These are phyloP conservation scores for Aspergillus oerlinghausenensis DNA, from an alignment of 2,329 filamentous ascomycete species.

Conservation along the genomic window DNA sequence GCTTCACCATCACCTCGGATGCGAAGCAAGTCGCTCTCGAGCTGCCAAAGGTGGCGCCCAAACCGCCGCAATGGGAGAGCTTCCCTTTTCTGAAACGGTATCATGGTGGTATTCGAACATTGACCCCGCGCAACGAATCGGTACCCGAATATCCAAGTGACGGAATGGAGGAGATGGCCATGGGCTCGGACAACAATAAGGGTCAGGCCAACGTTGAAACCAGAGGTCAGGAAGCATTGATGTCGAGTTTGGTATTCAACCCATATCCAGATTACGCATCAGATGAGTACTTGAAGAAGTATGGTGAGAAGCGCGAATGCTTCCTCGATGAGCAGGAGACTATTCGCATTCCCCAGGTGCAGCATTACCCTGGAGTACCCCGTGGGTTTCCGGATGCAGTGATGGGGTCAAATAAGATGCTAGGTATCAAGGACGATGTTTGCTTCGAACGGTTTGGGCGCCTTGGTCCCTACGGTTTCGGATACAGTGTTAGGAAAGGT, in stretches of 20 bases:
- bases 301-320: slow-evolving; percentile 65
- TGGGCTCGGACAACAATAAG: slow-evolving; percentile 35
- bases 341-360: slow-evolving; percentile 62
- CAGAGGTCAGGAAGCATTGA: slow-evolving; percentile 28
- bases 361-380: slow-evolving; percentile 72
- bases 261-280: slow-evolving; percentile 65
- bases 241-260: slow-evolving; percentile 54
- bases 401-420: slow-evolving; percentile 78
- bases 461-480: slow-evolving; percentile 82
- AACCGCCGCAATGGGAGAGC: slow-evolving; percentile 72
- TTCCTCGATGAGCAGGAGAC: slow-evolving; percentile 68
- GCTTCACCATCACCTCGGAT: slow-evolving; percentile 58
- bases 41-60: slow-evolving; percentile 56
- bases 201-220: slow-evolving; percentile 21
- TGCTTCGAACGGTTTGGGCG: slow-evolving; percentile 92
- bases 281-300: slow-evolving; percentile 51
- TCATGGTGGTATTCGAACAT: slow-evolving; percentile 75
- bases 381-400: slow-evolving; percentile 79
- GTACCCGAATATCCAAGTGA: slow-evolving; percentile 73
- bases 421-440: slow-evolving; percentile 75
- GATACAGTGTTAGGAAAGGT: slow-evolving; percentile 73
- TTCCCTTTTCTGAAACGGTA: slow-evolving; percentile 85
- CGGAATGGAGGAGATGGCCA: slow-evolving; percentile 52
- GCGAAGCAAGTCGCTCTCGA: slow-evolving; percentile 27
- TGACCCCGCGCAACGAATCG: slow-evolving; percentile 64